Evolutionary conservation across 257 asterid genomes (phyloP).

Genomic region (Pogostemon cablin): DNA sequence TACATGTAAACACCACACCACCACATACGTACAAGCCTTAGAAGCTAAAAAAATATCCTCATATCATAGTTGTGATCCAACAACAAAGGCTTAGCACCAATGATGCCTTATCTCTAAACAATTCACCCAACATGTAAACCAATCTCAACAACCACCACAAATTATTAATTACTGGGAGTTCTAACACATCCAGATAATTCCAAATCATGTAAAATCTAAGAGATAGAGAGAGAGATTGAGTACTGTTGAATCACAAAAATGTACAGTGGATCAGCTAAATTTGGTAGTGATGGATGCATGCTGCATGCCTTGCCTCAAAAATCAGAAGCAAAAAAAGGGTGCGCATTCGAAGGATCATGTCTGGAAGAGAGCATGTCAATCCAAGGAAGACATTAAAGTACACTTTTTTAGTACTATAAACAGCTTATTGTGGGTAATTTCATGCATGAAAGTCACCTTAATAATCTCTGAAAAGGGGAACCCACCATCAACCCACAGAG

Average conservation of each 20-base stretch:
- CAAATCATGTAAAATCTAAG: neutral
- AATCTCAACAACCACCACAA: neutral
- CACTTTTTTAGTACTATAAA: slow-evolving; percentile 34
- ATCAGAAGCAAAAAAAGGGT: slow-evolving; percentile 14
- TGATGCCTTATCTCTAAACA: neutral
- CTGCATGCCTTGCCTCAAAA: slow-evolving; percentile 26
- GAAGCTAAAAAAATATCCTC: neutral
- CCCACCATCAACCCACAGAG: slow-evolving; percentile 16
- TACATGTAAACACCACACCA: no score
- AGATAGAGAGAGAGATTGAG: neutral
- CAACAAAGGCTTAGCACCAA: neutral
- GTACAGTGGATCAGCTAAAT: slow-evolving; percentile 12
- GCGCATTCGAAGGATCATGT: slow-evolving; percentile 23
- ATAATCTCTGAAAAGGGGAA: slow-evolving; percentile 27
- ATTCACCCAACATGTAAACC: neutral
- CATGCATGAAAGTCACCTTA: slow-evolving; percentile 22
- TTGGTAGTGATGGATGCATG: slow-evolving; percentile 23
- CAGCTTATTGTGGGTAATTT: slow-evolving; percentile 30
- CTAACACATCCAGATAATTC: slow-evolving; percentile 15
- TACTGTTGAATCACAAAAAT: slow-evolving; percentile 19
- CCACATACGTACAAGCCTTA: no score
- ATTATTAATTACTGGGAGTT: neutral
- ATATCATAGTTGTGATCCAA: neutral
- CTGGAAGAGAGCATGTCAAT: slow-evolving; percentile 21
- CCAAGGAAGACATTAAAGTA: slow-evolving; percentile 38